Evolutionary conservation across 1,284 basidiomycete species (phyloP).

Genomic region (Boletellus dicymbophilus): DNA sequence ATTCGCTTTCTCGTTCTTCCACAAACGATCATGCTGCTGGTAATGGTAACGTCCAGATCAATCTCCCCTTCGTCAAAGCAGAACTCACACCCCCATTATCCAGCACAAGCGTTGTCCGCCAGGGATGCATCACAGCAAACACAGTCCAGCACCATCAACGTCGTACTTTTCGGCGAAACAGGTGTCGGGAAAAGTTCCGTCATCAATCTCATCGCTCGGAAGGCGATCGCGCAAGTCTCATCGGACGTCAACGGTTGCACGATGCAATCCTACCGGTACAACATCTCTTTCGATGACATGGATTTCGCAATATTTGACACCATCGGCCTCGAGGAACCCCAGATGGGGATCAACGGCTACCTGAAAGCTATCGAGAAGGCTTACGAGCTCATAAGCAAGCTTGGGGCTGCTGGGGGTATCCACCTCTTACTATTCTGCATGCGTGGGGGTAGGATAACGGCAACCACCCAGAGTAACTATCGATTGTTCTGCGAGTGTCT

Average conservation of each 20-base stretch:
- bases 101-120: constrained; percentile 1
- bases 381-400: constrained; percentile 32
- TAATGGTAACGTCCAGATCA: neutral
- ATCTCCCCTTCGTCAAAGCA: neutral
- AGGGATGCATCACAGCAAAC: neutral
- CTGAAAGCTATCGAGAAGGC: constrained; percentile 36
- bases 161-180: constrained; percentile 35
- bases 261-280: constrained; percentile 27
- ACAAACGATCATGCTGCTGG: neutral
- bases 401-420: constrained; percentile 35
- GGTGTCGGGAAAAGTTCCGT: constrained; percentile 38
- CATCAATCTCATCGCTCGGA: constrained; percentile 34
- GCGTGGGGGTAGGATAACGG: constrained; percentile 37
- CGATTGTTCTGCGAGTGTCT: constrained; percentile 37
- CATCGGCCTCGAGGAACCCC: constrained; percentile 42
- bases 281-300: constrained; percentile 21
- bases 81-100: constrained; percentile 8
- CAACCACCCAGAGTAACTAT: constrained; percentile 38
- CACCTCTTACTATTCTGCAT: constrained; percentile 44
- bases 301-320: constrained; percentile 39
- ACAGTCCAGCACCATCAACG: constrained; percentile 15
- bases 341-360: constrained; percentile 28
- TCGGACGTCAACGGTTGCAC: constrained; percentile 33
- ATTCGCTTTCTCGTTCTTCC: constrained; percentile 1
- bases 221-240: constrained; percentile 27